These are phyloP conservation scores for Heterobasidion parviporum DNA, from an alignment of 1,284 basidiomycete genomes.

Conservation along the genomic window DNA sequence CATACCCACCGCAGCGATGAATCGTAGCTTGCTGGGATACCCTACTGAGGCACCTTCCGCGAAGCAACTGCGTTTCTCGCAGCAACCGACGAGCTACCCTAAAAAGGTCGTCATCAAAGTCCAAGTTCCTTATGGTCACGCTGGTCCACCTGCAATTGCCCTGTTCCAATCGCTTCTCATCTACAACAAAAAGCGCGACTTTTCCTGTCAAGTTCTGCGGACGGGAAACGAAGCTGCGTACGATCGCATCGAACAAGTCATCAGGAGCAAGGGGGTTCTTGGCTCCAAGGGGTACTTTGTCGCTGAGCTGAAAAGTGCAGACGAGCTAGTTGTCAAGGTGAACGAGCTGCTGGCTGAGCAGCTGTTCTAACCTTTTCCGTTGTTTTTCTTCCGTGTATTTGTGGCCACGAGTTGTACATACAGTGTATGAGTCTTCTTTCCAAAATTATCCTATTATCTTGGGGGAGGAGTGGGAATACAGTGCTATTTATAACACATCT, in stretches of 20 bases:
- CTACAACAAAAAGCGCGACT: conserved; percentile 44
- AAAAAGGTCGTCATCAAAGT: conserved; percentile 47
- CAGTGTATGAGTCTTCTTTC: too few relatives aligned
- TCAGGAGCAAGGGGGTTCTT: conserved; percentile 32
- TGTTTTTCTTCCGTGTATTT: not conserved
- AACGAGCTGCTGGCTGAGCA: conserved; percentile 40
- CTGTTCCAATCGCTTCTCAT: conserved; percentile 18
- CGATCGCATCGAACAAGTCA: conserved; percentile 25
- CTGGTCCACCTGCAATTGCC: not conserved
- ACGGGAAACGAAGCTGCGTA: conserved; percentile 29
- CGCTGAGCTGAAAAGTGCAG: conserved; percentile 36
- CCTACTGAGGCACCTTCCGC: conserved; percentile 14
- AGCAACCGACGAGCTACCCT: conserved; percentile 17
- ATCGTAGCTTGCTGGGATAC: conserved; percentile 25
- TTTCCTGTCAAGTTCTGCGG: conserved; percentile 32
- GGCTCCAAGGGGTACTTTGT: conserved; percentile 49
- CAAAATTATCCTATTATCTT: too few relatives aligned
- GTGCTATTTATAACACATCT: too few relatives aligned
- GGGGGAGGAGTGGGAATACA: too few relatives aligned
- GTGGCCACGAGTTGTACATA: not conserved
- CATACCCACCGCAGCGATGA: conserved; percentile 24
- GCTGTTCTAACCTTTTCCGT: conserved; percentile 13
- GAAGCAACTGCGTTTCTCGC: conserved; percentile 16
- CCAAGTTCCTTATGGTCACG: conserved; percentile 28
- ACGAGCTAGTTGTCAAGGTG: conserved; percentile 41